Percentiles rank a stretch among this genome's conserved stretches.
Conservation (phyloP, 192 early-diverging fungal genomes). For the Umbelopsis ramanniana region DNA sequence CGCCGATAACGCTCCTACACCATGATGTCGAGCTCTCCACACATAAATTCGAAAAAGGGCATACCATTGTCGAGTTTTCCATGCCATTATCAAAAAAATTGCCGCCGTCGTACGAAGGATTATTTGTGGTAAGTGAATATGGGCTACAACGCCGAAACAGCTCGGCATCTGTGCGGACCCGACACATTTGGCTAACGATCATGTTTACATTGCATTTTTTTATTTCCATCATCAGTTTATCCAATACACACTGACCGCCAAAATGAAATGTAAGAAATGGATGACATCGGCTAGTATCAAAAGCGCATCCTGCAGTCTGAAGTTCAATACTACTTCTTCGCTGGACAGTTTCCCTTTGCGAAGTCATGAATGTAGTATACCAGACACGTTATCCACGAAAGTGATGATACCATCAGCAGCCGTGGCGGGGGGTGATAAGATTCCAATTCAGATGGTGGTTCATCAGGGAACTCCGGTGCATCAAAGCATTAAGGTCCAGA, state of each 20-base stretch:
- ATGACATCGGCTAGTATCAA: conserved; percentile 1
- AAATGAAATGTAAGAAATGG: conserved; percentile 5
- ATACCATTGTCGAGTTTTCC: conserved; percentile 17
- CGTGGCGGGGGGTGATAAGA: background rate
- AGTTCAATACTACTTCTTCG: background rate
- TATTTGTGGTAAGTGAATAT: background rate
- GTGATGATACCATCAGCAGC: background rate
- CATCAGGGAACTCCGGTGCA: background rate
- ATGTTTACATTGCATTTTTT: background rate
- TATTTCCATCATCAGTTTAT: background rate
- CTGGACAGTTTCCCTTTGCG: background rate
- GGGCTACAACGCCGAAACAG: background rate
- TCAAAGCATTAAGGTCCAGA: background rate
- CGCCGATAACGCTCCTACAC: background rate
- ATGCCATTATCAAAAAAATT: conserved; percentile 7
- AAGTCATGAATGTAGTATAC: background rate
- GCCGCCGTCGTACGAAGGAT: conserved; percentile 23
- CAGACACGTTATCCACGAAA: background rate
- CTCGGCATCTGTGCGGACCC: background rate
- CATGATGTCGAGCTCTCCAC: background rate
- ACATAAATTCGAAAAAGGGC: background rate
- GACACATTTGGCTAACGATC: background rate
- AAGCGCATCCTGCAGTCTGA: background rate
- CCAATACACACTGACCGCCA: background rate
- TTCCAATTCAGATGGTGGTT: background rate